Conservation (phyloP, 1,139 yeast genomes). For the Groenewaldozyma sp. region DNA sequence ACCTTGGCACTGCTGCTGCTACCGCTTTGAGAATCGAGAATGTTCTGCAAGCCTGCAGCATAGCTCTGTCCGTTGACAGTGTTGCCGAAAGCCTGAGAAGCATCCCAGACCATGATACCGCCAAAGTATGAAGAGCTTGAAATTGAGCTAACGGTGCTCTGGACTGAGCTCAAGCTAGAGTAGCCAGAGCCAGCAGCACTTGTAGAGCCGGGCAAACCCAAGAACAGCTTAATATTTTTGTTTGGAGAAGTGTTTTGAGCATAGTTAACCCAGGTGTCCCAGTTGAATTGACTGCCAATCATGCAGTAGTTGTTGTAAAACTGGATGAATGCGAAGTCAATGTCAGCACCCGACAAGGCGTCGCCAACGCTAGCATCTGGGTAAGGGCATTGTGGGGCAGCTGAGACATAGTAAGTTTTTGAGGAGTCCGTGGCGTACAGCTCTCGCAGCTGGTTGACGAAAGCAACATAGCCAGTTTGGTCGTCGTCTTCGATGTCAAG, state of each 20-base stretch:
- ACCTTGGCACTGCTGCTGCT: constrained; percentile 7
- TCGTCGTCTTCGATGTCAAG: constrained; percentile 55
- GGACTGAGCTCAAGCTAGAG: constrained; percentile 20
- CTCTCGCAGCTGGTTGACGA: constrained; percentile 45
- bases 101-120: constrained; percentile 90
- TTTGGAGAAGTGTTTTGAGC: constrained; percentile 54
- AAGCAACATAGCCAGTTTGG: constrained; percentile 44
- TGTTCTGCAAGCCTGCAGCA: constrained; percentile 37
- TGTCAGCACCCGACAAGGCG: constrained; percentile 46
- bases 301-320: constrained; percentile 94
- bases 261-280: constrained; percentile 72
- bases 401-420: constrained; percentile 61
- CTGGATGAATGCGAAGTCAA: constrained; percentile 86
- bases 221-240: constrained; percentile 46
- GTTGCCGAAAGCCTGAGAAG: constrained; percentile 65
- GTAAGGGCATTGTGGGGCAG: constrained; percentile 93
- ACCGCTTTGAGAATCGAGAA: constrained; percentile 19
- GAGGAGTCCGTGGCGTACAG: constrained; percentile 39
- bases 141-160: constrained; percentile 26
- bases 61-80: constrained; percentile 36
- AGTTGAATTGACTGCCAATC: constrained; percentile 52
- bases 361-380: constrained; percentile 84
- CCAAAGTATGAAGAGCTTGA: constrained; percentile 49
- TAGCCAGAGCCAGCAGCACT: constrained; percentile 68
- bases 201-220: constrained; percentile 67